These are phyloP conservation scores for Emergomyces pasteurianus DNA, from an alignment of 2,329 filamentous ascomycete genomes.

Conservation along the genomic window DNA sequence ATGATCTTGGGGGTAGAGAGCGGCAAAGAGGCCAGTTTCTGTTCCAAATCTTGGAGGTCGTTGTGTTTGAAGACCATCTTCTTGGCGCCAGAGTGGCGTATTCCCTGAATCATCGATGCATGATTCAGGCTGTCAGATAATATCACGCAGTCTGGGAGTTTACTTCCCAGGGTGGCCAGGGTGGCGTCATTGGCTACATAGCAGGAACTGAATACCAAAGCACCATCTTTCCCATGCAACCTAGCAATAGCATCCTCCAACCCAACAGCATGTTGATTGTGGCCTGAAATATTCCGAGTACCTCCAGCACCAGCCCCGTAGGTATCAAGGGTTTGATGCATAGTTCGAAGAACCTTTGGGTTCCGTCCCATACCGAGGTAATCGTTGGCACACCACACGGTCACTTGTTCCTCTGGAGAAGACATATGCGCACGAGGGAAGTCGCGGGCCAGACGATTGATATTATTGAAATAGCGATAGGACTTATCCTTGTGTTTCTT, in stretches of 20 bases:
- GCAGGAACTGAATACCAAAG: constrained; percentile 92
- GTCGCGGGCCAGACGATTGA: constrained; percentile 92
- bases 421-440: constrained; percentile 92
- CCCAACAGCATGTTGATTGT: constrained; percentile 85
- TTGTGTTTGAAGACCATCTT: constrained; percentile 99
- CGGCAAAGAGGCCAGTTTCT: constrained; percentile 79
- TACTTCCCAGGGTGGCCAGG: constrained; percentile 89
- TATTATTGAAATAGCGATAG: constrained; percentile 99
- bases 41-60: constrained; percentile 82
- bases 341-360: constrained; percentile 68
- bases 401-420: constrained; percentile 70
- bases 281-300: constrained; percentile 93
- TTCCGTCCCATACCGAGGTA: constrained; percentile 98
- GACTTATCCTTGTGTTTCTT: constrained; percentile 99
- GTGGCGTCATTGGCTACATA: constrained; percentile 98
- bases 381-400: constrained; percentile 98
- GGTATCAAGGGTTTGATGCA: constrained; percentile 89
- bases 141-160: constrained; percentile 91
- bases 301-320: constrained; percentile 94
- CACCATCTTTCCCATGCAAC: constrained; percentile 81
- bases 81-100: constrained; percentile 89
- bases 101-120: constrained; percentile 98
- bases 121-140: constrained; percentile 97
- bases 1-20: constrained; percentile 89
- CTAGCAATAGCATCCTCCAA: constrained; percentile 74